These are phyloP conservation scores for Sophora flavescens DNA, from an alignment of 306 rosid genomes.

Conservation along the genomic window DNA sequence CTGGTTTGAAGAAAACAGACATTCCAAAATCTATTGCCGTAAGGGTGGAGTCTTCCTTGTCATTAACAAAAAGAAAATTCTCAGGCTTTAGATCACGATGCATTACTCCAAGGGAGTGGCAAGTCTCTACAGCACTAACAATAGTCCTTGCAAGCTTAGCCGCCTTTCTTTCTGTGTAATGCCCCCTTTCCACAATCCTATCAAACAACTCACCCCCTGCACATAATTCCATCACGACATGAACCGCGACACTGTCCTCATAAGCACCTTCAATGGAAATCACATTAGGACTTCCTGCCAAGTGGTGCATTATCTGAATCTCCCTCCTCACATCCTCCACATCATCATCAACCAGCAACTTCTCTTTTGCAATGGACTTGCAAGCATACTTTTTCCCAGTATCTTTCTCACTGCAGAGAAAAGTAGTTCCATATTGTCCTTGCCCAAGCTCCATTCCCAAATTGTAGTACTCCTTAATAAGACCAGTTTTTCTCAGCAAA, in stretches of 20 bases:
- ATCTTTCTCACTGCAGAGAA: constrained; percentile 66
- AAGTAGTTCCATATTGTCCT: constrained; percentile 80
- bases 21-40: constrained; percentile 90
- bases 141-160: constrained; percentile 74
- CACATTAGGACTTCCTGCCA: constrained; percentile 62
- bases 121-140: constrained; percentile 66
- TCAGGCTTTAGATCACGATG: constrained; percentile 93
- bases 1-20: constrained; percentile 88
- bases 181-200: constrained; percentile 71
- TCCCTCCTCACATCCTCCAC: constrained; percentile 89
- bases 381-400: constrained; percentile 75
- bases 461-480: constrained; percentile 62
- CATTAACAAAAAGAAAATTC: constrained; percentile 76
- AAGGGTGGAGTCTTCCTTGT: constrained; percentile 68
- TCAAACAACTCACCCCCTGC: constrained; percentile 87
- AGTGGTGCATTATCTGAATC: constrained; percentile 88
- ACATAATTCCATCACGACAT: constrained; percentile 85
- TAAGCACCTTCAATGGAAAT: constrained; percentile 70
- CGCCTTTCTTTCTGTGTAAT: constrained; percentile 79
- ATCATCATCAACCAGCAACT: constrained; percentile 59
- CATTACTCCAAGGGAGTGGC: constrained; percentile 88
- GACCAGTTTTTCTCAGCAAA: constrained; percentile 66
- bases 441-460: constrained; percentile 71
- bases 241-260: constrained; percentile 78
- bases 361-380: constrained; percentile 78